These are phyloP conservation scores for Suaeda aralocaspica DNA, from an alignment of 148 eudicot species.

Conservation along the genomic window DNA sequence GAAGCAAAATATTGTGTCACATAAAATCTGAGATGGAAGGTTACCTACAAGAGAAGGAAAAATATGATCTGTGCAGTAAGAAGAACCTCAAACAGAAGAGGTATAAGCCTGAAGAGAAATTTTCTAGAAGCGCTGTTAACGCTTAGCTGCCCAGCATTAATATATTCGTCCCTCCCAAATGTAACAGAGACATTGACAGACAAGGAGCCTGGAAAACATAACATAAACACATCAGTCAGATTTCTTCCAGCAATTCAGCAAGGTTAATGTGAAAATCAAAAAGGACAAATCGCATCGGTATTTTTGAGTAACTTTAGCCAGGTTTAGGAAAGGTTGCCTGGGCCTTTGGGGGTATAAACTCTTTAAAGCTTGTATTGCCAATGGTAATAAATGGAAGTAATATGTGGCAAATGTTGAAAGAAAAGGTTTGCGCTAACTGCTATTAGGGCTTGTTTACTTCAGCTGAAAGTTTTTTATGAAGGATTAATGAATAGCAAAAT, in stretches of 20 bases:
- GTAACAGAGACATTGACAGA: conserved; percentile 77
- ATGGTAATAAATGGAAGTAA: no score
- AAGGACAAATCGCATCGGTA: no score
- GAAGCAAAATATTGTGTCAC: conserved; percentile 5
- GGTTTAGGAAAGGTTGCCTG: no score
- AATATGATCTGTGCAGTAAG: conserved; percentile 21
- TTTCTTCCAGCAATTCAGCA: not conserved
- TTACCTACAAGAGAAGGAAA: conserved; percentile 20
- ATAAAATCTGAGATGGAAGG: not conserved
- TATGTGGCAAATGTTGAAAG: no score
- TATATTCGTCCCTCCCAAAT: conserved; percentile 52
- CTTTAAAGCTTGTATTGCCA: no score
- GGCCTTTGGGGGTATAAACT: no score
- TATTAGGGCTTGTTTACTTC: no score
- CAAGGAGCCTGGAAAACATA: conserved; percentile 49
- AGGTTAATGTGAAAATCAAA: not conserved
- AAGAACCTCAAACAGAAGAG: conserved; percentile 13
- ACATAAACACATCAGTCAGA: not conserved
- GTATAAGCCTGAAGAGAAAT: conserved; percentile 18
- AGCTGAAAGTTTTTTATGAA: no score
- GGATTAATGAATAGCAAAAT: no score
- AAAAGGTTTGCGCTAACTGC: no score
- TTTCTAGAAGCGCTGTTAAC: conserved; percentile 46
- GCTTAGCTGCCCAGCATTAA: conserved; percentile 60
- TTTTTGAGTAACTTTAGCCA: no score